These are phyloP conservation scores for Taphrina deformans DNA, from an alignment of 1,139 yeast genomes.

Conservation along the genomic window DNA sequence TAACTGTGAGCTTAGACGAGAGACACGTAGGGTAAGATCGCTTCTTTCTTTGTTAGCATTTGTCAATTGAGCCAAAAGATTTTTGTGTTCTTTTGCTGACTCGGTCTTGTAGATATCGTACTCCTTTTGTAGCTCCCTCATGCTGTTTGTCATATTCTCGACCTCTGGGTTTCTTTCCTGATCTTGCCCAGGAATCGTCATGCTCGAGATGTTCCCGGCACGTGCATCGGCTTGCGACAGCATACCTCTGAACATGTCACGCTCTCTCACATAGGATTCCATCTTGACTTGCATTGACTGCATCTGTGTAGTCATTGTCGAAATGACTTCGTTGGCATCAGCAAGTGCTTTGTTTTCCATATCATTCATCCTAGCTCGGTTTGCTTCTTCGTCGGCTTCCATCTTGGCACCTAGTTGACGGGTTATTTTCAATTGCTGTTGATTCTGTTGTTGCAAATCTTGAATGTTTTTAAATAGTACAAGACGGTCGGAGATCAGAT, in stretches of 20 bases:
- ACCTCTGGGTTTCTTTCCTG: constrained; percentile 42
- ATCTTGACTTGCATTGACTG: constrained; percentile 52
- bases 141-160: constrained; percentile 38
- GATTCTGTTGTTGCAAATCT: constrained; percentile 73
- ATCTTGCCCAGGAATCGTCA: constrained; percentile 40
- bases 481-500: constrained; percentile 67
- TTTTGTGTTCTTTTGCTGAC: constrained; percentile 49
- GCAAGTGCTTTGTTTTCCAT: constrained; percentile 62
- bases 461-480: constrained; percentile 65
- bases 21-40: constrained; percentile 51
- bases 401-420: constrained; percentile 68
- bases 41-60: constrained; percentile 53
- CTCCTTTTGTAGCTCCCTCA: constrained; percentile 46
- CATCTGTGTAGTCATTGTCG: constrained; percentile 64
- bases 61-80: constrained; percentile 49
- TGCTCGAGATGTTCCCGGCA: constrained; percentile 44
- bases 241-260: constrained; percentile 63
- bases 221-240: constrained; percentile 44
- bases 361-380: constrained; percentile 46
- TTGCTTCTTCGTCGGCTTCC: constrained; percentile 54
- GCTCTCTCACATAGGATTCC: constrained; percentile 59
- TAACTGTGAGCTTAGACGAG: constrained; percentile 53
- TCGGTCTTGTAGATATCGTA: constrained; percentile 50
- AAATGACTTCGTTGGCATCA: constrained; percentile 77
- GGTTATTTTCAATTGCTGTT: constrained; percentile 64